Evolutionary conservation across 768 basidiomycete species (phyloP).

Genomic region (Ramaria sp.): DNA sequence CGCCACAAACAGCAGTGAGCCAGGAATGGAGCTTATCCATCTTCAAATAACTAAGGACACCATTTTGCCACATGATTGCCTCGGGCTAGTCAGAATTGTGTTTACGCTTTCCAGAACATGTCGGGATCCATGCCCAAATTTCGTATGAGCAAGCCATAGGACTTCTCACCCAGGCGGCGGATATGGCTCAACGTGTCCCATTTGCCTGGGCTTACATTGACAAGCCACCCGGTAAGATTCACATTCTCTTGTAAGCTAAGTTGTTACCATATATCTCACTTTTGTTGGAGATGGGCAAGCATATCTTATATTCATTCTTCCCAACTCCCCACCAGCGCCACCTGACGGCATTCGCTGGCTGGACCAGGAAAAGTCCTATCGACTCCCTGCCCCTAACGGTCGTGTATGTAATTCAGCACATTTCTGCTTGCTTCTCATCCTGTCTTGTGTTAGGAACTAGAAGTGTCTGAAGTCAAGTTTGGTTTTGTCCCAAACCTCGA

Average conservation of each 20-base stretch:
- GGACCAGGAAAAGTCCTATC: slow-evolving; percentile 56
- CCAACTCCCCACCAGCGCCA: slow-evolving; percentile 46
- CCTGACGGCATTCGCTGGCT: slow-evolving; percentile 70
- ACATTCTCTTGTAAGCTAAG: not conserved
- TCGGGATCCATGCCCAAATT: slow-evolving; percentile 45
- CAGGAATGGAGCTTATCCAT: too few species aligned
- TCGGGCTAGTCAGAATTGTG: slow-evolving; percentile 31
- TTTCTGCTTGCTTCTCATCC: not conserved
- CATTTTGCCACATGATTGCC: too few species aligned
- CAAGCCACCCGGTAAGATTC: slow-evolving; percentile 52
- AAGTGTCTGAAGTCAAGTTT: slow-evolving; percentile 60
- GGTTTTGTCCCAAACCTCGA: slow-evolving; percentile 72
- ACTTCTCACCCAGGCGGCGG: slow-evolving; percentile 51
- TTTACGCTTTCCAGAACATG: slow-evolving; percentile 58
- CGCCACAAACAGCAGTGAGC: too few species aligned
- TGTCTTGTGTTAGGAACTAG: slow-evolving; percentile 47
- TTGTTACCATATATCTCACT: not conserved
- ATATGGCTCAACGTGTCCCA: slow-evolving; percentile 44
- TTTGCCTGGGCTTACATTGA: slow-evolving; percentile 71
- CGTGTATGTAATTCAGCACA: slow-evolving; percentile 34
- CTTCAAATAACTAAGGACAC: too few species aligned
- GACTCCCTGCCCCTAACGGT: slow-evolving; percentile 35
- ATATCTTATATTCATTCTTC: slow-evolving; percentile 49
- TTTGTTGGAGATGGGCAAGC: slow-evolving; percentile 46
- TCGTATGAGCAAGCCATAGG: slow-evolving; percentile 44